Evolutionary conservation across 495 filamentous ascomycete genomes (phyloP).

Genomic region (Hypoxylon lenormandii): DNA sequence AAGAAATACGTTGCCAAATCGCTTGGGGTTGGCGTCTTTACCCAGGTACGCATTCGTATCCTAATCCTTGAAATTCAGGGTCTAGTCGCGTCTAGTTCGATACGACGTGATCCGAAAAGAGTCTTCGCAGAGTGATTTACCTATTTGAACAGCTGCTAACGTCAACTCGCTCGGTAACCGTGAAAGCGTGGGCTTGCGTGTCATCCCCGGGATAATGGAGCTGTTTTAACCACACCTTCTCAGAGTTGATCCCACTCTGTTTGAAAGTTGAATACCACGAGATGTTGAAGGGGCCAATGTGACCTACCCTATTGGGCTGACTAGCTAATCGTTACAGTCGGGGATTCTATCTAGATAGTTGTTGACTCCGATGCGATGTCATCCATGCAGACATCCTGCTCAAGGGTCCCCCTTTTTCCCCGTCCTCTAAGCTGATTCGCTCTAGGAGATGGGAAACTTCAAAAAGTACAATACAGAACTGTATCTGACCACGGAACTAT

Average conservation of each 20-base stretch:
- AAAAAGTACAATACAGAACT: not conserved
- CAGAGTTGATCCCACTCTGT: conserved; percentile 11
- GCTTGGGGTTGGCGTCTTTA: no score
- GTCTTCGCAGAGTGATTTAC: no score
- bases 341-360: conserved; percentile 23
- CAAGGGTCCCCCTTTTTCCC: conserved; percentile 6
- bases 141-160: not conserved
- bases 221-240: conserved; percentile 12
- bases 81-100: no score
- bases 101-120: no score
- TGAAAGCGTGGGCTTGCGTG: not conserved
- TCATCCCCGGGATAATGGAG: conserved; percentile 21
- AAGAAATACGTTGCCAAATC: no score
- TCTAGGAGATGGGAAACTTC: no score
- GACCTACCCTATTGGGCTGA: conserved; percentile 38
- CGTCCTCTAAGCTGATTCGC: no score
- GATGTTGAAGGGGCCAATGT: conserved; percentile 21
- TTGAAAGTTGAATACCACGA: conserved; percentile 19
- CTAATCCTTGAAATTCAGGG: no score
- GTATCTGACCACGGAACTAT: not conserved
- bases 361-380: conserved; percentile 29
- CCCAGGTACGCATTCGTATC: no score
- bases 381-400: not conserved
- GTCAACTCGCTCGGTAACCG: not conserved
- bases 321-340: conserved; percentile 12